Base-by-base conservation (phyloP, 129 eudicot genomes). In the Cynara cardunculus region DNA sequence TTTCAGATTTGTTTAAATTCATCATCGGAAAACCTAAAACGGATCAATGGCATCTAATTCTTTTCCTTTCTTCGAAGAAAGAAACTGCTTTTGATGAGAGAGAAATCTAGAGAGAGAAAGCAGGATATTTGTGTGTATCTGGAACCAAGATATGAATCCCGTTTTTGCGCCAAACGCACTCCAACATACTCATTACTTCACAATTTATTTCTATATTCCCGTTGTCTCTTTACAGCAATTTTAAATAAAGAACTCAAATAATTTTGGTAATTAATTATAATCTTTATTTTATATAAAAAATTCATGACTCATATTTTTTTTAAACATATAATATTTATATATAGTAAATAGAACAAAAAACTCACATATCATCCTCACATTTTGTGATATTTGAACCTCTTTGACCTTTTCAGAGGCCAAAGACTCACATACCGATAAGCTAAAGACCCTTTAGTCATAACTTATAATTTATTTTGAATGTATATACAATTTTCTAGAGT, bases 151-250 rank as follows among this genome's bases (percentile, higher is more conserved):
- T 53, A 82, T 49, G 76, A 82, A 82, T 59, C 66, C 66, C 71
- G 72, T 82, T 82, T 82, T 82, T 76, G 81, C 81, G 81, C 81
- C 81, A 76, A 82, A 76, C 49, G 34, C 8, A 56, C 46, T 76
- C 76, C 85, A 31, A 74, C 80, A 81, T 79, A 79, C 70, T 79
- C 76, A 69, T 78, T 69, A 25, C 68, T 9, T 69, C 69, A 41
- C 44, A 6, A 10, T 69, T 59, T 27, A 1, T 44, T 78, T 25
- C 39, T 53, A 53, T 53, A 53, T 53, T 53, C 22, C 53, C 14
- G 53, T 11, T 41, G 16, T 11, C 14, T 9, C 49, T 39, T 39
- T 11, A 39, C 49, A 39, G 14, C 46, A 7, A 37, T 34, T 5
- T 1, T 34, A 7, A 37, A 37, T 37, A 1, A 41, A 31, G 4